These are phyloP conservation scores for Alternaria sp. DNA, from an alignment of 2,329 filamentous ascomycete species.

Conservation along the genomic window DNA sequence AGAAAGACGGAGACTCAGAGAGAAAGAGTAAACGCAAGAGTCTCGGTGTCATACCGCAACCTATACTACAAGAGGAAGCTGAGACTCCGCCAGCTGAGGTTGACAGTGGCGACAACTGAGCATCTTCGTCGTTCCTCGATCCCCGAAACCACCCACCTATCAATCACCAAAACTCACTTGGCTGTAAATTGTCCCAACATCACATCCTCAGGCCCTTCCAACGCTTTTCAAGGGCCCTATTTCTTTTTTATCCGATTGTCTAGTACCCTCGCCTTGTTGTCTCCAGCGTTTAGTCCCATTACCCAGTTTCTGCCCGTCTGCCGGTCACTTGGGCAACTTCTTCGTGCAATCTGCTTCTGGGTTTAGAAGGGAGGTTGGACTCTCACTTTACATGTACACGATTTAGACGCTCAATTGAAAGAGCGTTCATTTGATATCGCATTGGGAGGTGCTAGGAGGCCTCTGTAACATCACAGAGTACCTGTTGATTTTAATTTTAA, in stretches of 20 bases:
- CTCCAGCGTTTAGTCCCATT: slow-evolving; percentile 5
- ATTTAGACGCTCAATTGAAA: slow-evolving; percentile 6
- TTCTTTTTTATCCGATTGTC: slow-evolving; percentile 15
- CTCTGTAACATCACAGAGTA: neutral
- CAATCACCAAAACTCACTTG: slow-evolving; percentile 16
- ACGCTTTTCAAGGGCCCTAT: slow-evolving; percentile 11
- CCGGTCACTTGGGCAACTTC: slow-evolving; percentile 20
- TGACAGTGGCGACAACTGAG: slow-evolving; percentile 18
- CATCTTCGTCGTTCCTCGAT: neutral
- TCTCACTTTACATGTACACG: slow-evolving; percentile 7
- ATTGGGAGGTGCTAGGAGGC: neutral
- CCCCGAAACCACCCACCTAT: neutral
- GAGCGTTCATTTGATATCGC: slow-evolving; percentile 6
- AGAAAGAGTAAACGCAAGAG: slow-evolving; percentile 46
- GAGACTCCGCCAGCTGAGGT: slow-evolving; percentile 30
- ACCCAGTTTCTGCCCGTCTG: slow-evolving; percentile 13
- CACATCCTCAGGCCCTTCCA: neutral
- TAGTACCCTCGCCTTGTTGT: slow-evolving; percentile 9
- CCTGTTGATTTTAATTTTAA: slow-evolving; percentile 15
- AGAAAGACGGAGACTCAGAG: slow-evolving; percentile 35
- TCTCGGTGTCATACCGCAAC: slow-evolving; percentile 34
- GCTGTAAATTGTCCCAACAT: slow-evolving; percentile 28
- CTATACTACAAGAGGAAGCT: slow-evolving; percentile 35
- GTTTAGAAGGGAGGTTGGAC: slow-evolving; percentile 1
- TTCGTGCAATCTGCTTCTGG: slow-evolving; percentile 5